Evolutionary conservation across 805 yeast species (phyloP).

Genomic region (Cyberlindnera sargentensis): DNA sequence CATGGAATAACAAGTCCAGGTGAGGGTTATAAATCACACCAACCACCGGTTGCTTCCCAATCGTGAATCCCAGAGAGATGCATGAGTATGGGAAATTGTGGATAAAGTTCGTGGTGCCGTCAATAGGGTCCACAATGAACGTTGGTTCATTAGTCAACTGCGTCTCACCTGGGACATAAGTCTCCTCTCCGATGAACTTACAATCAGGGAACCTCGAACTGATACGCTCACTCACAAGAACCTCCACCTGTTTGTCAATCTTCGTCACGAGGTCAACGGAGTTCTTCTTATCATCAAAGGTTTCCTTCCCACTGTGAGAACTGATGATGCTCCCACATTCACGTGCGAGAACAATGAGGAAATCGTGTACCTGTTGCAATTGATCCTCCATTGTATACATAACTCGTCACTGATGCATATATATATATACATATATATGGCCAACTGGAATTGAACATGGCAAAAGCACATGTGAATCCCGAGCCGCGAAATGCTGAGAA

Average conservation of each 20-base stretch:
- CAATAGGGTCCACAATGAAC: conserved; percentile 59
- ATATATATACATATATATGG: no score
- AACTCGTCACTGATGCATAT: no score
- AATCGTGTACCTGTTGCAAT: conserved; percentile 28
- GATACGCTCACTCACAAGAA: conserved; percentile 30
- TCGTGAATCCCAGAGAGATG: conserved; percentile 52
- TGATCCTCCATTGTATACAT: no score
- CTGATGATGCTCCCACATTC: conserved; percentile 46
- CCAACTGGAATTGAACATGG: no score
- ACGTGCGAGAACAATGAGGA: conserved; percentile 26
- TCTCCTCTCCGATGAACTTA: conserved; percentile 57
- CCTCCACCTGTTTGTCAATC: conserved; percentile 51
- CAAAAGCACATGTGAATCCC: no score
- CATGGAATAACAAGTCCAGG: conserved; percentile 44
- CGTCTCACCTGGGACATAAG: conserved; percentile 42
- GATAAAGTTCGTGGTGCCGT: conserved; percentile 60
- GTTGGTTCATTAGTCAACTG: conserved; percentile 46
- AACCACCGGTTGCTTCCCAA: conserved; percentile 41
- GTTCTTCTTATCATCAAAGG: conserved; percentile 50
- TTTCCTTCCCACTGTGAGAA: conserved; percentile 40
- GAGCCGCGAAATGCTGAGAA: no score
- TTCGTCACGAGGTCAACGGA: conserved; percentile 59
- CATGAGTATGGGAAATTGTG: conserved; percentile 58
- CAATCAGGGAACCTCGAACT: conserved; percentile 37
- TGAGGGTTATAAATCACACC: conserved; percentile 65